phyloP scores from a whole-genome alignment of 2,329 filamentous ascomycete genomes.

The Gliomastix tumulicola region DNA sequence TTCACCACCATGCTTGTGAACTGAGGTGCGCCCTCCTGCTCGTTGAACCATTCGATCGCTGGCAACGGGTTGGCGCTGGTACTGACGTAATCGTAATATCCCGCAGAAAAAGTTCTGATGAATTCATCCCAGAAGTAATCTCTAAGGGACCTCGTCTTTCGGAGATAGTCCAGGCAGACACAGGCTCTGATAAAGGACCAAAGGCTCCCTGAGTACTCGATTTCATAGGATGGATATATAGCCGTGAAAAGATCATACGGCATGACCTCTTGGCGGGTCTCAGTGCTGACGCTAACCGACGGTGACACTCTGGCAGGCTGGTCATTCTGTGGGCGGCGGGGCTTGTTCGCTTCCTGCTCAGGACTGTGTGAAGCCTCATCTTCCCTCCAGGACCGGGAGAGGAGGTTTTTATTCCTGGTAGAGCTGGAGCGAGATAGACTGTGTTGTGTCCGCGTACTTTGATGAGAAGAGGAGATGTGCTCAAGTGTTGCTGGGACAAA shows the following conservation, averaged over 20 bases:
- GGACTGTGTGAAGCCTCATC: background rate
- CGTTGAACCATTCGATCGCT: slow-evolving; percentile 34
- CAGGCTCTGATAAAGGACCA: slow-evolving; percentile 37
- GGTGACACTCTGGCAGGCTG: too few species aligned
- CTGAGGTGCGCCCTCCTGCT: slow-evolving; percentile 14
- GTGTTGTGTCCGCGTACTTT: too few species aligned
- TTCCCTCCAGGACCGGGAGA: too few species aligned
- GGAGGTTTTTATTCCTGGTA: too few species aligned
- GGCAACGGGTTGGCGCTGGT: slow-evolving; percentile 19
- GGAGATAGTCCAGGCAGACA: slow-evolving; percentile 31
- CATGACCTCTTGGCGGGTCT: background rate
- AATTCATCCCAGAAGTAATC: slow-evolving; percentile 47
- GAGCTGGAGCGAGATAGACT: too few species aligned
- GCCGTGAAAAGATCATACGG: slow-evolving; percentile 22
- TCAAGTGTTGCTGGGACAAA: too few species aligned
- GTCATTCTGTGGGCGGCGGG: too few species aligned
- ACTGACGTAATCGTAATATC: slow-evolving; percentile 33
- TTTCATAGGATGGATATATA: slow-evolving; percentile 36
- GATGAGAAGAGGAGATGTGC: too few species aligned
- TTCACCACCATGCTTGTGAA: slow-evolving; percentile 25
- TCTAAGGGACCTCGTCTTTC: slow-evolving; percentile 22
- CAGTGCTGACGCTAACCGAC: too few species aligned
- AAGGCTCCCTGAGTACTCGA: slow-evolving; percentile 27
- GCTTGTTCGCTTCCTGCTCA: too few species aligned
- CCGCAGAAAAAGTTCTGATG: slow-evolving; percentile 32